Percentiles rank a stretch among this genome's conserved stretches.
phyloP scores from a whole-genome alignment of 257 asterid genomes.

The Craterostigma plantagineum region DNA sequence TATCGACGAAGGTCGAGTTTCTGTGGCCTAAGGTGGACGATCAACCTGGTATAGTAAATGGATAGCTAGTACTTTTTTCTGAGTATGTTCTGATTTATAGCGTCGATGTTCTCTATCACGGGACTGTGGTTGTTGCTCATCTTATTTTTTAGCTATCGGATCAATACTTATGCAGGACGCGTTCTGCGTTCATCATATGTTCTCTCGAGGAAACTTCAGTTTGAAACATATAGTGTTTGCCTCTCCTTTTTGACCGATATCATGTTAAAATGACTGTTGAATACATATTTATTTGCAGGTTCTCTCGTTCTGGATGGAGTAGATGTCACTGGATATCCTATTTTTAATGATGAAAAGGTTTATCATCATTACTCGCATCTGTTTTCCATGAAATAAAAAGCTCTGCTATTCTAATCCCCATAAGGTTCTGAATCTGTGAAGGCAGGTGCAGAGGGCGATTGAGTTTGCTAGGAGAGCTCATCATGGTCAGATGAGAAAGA shows the following conservation, averaged over 20 bases:
- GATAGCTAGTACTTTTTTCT: no score
- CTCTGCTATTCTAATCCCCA: constrained; percentile 14
- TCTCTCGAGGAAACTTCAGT: no score
- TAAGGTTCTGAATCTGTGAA: constrained; percentile 43
- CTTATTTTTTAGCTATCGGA: no score
- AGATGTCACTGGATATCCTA: constrained; percentile 78
- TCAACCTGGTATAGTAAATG: constrained; percentile 35
- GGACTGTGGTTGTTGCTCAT: no score
- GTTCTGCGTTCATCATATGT: no score
- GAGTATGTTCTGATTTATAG: no score
- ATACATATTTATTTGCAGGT: constrained; percentile 40
- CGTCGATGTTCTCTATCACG: no score
- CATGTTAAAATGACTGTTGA: no score
- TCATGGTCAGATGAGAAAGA: constrained; percentile 76
- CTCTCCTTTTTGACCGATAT: no score
- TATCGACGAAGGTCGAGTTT: constrained; percentile 87
- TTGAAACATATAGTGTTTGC: no score
- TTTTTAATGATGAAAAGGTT: constrained; percentile 76
- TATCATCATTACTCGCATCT: constrained; percentile 28
- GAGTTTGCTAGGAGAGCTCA: constrained; percentile 88
- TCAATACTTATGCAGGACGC: no score
- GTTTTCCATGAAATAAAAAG: constrained; percentile 9
- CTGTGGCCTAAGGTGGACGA: constrained; percentile 87
- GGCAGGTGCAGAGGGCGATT: constrained; percentile 99
- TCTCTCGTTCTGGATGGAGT: constrained; percentile 72